Evolutionary conservation across 352 stramenopile genomes (phyloP).

Genomic region (Globisporangium carolinianum): DNA sequence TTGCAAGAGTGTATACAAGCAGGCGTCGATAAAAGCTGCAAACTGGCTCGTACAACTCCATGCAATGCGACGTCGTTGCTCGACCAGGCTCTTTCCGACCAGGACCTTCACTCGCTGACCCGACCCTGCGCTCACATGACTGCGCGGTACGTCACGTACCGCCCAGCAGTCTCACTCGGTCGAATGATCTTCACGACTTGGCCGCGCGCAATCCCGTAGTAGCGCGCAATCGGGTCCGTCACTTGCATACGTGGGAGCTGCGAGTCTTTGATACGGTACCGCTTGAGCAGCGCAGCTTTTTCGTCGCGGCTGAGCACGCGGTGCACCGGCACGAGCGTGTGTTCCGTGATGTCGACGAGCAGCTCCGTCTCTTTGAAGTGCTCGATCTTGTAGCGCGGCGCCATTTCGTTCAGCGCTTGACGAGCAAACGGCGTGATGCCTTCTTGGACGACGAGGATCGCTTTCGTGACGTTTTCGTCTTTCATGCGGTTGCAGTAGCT

Average conservation of each 20-base stretch:
- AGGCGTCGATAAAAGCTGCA: too few species aligned
- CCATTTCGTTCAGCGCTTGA: constrained; percentile 95
- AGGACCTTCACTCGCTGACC: too few species aligned
- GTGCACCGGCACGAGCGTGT: constrained; percentile 99
- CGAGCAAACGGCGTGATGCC: constrained; percentile 97
- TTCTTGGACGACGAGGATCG: constrained; percentile 96
- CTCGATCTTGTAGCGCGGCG: constrained; percentile 89
- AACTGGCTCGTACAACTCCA: too few species aligned
- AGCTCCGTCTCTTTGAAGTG: constrained; percentile 99
- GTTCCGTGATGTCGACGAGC: constrained; percentile 99
- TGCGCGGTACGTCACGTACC: constrained; percentile 99
- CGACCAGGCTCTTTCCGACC: too few species aligned
- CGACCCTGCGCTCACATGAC: constrained; percentile 86
- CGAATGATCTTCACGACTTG: constrained; percentile 99
- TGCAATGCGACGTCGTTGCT: too few species aligned
- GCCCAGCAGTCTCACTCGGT: constrained; percentile 97
- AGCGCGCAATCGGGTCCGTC: constrained; percentile 98
- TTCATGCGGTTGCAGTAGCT: constrained; percentile 96
- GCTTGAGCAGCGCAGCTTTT: constrained; percentile 97
- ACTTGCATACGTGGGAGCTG: constrained; percentile 99
- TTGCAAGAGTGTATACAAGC: too few species aligned
- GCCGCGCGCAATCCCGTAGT: constrained; percentile 94
- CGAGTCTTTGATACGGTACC: constrained; percentile 98
- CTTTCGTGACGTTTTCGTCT: constrained; percentile 94
- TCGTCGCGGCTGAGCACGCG: constrained; percentile 95